Base-by-base conservation (phyloP, 495 filamentous ascomycete genomes). In the Aspergillus olivimuriae region DNA sequence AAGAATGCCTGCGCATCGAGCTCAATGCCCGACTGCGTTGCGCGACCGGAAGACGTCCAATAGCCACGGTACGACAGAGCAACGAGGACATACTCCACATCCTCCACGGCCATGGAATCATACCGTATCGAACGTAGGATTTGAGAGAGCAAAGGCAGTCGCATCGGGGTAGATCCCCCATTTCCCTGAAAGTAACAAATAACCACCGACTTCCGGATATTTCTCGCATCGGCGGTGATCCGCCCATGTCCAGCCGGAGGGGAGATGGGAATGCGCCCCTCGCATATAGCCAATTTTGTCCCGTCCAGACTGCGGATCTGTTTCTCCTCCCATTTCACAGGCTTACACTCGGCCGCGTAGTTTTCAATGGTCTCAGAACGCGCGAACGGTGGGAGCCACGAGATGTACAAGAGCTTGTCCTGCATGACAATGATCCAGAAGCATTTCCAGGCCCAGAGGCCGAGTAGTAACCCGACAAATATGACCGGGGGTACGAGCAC, bases 371-470 rank as follows among this genome's bases (percentile, higher is more conserved):
- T 78, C 19, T 74, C 70, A 1, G 63, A 66, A 16, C 69, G 51
- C 1, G 73, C 62, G 6, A 75, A 71, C 1, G 84, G 83, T 9
- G 84, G 84, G 6, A 88, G 49, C 23, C 78, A 80, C 0, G 86
- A 82, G 64, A 89, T 86, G 62, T 90, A 90, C 36, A 91, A 80
- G 45, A 92, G 87, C 47, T 87, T 86, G 55, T 90, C 86, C 60
- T 89, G 87, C 56, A 91, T 82, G 4, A 83, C 50, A 15, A 91
- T 70, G 63, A 90, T 78, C 83, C 89, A 86, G 41, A 82, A 57
- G 50, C 84, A 89, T 65, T 92, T 90, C 75, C 83, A 89, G 0
- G 73, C 72, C 82, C 84, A 90, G 9, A 89, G 70, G 4, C 72
- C 66, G 7, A 87, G 45, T 2, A 86, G 60, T 10, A 94, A 65